phyloP scores from a whole-genome alignment of 75 land plant species.

The Pseudotsuga menziesii region DNA sequence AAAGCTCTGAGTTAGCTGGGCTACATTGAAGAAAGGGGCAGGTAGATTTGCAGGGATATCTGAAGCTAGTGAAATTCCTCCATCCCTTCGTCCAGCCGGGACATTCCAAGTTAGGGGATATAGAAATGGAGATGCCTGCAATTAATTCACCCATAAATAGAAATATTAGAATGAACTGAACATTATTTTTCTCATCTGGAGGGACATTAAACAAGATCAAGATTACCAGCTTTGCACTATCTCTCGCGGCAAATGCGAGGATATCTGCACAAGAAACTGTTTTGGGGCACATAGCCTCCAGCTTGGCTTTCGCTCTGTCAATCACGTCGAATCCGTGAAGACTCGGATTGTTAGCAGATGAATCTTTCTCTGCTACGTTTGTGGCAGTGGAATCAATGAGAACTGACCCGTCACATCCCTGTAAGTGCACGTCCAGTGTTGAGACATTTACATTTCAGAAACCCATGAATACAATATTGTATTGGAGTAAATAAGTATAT shows the following conservation, averaged over 20 bases:
- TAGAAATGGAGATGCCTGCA: conserved; percentile 9
- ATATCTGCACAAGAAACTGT: conserved; percentile 34
- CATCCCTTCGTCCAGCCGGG: conserved; percentile 65
- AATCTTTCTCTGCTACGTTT: conserved; percentile 20
- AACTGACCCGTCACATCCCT: conserved; percentile 34
- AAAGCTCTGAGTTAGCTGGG: conserved; percentile 39
- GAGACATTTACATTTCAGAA: too few species aligned
- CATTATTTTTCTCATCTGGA: background rate
- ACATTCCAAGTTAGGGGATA: conserved; percentile 33
- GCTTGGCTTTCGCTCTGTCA: conserved; percentile 19
- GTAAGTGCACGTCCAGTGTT: background rate
- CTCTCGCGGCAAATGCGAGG: conserved; percentile 24
- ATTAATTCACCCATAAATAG: background rate
- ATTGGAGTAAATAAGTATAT: too few species aligned
- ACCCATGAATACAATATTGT: too few species aligned
- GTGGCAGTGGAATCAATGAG: conserved; percentile 16
- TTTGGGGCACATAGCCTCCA: conserved; percentile 18
- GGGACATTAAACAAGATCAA: background rate
- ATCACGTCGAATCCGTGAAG: conserved; percentile 25
- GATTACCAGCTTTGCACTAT: conserved; percentile 14
- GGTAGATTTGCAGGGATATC: conserved; percentile 46
- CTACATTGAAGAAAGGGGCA: conserved; percentile 26
- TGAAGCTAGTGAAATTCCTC: conserved; percentile 37
- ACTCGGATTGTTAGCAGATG: conserved; percentile 14
- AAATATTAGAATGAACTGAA: background rate